Percentiles rank a stretch among this genome's conserved stretches.
These are phyloP conservation scores for Medicago arabica DNA, from an alignment of 306 rosid genomes.

Conservation along the genomic window DNA sequence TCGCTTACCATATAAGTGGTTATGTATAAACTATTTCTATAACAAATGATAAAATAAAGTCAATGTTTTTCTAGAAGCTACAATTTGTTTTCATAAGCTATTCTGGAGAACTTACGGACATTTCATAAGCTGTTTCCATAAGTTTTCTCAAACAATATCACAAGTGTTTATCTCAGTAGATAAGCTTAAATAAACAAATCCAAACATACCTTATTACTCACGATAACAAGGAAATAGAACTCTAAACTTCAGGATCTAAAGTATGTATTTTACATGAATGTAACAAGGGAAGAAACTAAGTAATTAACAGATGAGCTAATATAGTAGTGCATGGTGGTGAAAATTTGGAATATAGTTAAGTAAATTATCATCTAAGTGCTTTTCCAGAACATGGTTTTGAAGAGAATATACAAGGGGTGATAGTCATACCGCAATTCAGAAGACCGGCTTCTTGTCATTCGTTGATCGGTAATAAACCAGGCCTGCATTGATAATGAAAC, in stretches of 20 bases:
- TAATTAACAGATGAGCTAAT: neutral
- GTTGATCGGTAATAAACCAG: slow-evolving; percentile 92
- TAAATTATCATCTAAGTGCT: slow-evolving; percentile 26
- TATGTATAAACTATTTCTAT: no score
- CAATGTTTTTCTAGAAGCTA: no score
- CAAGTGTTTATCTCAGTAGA: no score
- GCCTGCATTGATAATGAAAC: slow-evolving; percentile 62
- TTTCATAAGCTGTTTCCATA: no score
- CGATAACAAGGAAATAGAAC: slow-evolving; percentile 18
- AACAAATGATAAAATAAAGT: no score
- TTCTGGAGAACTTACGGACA: no score
- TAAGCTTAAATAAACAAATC: no score
- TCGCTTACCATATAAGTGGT: neutral
- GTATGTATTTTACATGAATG: slow-evolving; percentile 18
- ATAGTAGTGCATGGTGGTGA: neutral
- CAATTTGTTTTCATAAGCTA: no score
- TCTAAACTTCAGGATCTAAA: slow-evolving; percentile 17
- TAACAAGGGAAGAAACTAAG: neutral
- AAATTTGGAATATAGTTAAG: slow-evolving; percentile 8
- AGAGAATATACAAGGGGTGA: slow-evolving; percentile 23
- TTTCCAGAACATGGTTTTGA: slow-evolving; percentile 38
- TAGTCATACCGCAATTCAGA: slow-evolving; percentile 82
- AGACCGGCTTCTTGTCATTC: slow-evolving; percentile 96
- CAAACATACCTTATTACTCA: neutral
- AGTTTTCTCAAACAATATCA: no score